These are phyloP conservation scores for Yarrowia sp. DNA, from an alignment of 805 yeast species.

Conservation along the genomic window DNA sequence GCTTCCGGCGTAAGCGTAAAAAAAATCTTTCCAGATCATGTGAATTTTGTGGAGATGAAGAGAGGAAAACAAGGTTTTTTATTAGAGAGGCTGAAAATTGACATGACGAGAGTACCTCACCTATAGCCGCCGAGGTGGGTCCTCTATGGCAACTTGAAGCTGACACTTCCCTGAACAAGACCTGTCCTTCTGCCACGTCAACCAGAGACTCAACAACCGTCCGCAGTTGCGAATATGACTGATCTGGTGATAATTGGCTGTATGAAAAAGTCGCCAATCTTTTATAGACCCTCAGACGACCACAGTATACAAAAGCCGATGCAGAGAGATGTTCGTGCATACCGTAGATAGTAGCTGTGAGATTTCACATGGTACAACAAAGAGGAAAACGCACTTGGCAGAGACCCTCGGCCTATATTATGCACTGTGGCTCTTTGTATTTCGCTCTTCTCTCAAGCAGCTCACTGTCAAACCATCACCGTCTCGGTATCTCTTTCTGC, in stretches of 20 bases:
- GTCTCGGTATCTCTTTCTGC: neutral
- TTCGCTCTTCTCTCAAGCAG: neutral
- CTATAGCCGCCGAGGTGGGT: conserved; percentile 6
- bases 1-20: neutral
- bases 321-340: neutral
- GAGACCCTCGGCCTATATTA: neutral
- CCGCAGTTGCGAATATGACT: neutral
- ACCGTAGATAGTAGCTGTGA: neutral
- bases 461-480: neutral
- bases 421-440: conserved; percentile 4
- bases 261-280: neutral
- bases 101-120: neutral
- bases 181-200: neutral
- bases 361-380: neutral
- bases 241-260: neutral
- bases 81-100: neutral
- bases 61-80: neutral
- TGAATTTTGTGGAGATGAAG: neutral
- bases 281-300: neutral
- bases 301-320: neutral
- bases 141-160: conserved; percentile 1
- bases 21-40: conserved; percentile 1
- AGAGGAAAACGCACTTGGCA: neutral
- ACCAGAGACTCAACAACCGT: neutral
- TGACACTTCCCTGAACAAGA: neutral